Evolutionary conservation across 768 basidiomycete species (phyloP), one percentile per base, ranked within the genome.

Genomic region (Leccinum subgranulosum): DNA sequence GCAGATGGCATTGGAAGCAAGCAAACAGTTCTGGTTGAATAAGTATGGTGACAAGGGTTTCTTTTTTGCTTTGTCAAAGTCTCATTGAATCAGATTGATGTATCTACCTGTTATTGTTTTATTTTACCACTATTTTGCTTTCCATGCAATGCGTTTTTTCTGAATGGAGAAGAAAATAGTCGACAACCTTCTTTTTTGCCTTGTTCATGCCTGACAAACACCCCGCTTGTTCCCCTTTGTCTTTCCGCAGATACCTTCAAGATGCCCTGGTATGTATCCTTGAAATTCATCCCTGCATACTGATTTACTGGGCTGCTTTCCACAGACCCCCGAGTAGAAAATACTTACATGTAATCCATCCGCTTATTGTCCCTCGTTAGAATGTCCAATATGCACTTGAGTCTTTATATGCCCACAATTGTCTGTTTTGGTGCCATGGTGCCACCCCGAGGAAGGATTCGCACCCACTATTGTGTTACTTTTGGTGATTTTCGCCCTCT

Each of bases 391-490:
- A 15, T 17, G 21, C 47, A 3, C 49, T 31, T 43, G 23, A 10
- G 19, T 25, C n/a, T 49, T 12, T 17, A 54, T 39, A 60, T 12
- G 66, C 34, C 39, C 39, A 41, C 15, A 10, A 41, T 15, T 41
- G 29, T 34, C 23, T 29, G 9, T 57, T 36, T 58, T 65, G 2
- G 67, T 88, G 82, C 82, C 27, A 82, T 65, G 2, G 67, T 88
- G 82, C 82, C 27, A 82, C 86, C 1, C 65, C 79, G 28, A 83
- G 83, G 61, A 74, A 78, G 12, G 80, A 86, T 64, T 89, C 94
- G 3, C 81, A 91, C 9, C 87, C 90, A 3, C 71, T 88, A 64
- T 81, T 99, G n/a, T n/a, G n/a, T n/a, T n/a, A n/a, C n/a, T n/a
- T n/a, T n/a, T n/a, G n/a, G n/a, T n/a, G n/a, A n/a, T n/a, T n/a